phyloP scores from a whole-genome alignment of 768 basidiomycete genomes.

The Mycena rebaudengoi region DNA sequence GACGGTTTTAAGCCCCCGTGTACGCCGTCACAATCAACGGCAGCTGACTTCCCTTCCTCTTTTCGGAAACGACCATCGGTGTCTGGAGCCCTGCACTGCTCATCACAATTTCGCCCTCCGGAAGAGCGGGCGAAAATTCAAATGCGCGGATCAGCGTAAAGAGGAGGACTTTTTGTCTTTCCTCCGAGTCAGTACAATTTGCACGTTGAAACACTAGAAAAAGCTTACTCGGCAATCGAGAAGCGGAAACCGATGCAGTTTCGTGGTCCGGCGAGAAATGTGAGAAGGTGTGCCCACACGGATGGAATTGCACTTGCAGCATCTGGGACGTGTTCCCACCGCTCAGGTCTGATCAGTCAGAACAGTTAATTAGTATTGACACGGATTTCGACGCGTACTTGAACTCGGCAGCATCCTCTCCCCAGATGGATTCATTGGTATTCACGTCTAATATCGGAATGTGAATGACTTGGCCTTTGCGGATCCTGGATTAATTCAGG shows the following conservation, averaged over 20 bases:
- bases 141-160: neutral
- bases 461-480: neutral
- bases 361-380: neutral
- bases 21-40: neutral
- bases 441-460: neutral
- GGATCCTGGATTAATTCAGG: neutral
- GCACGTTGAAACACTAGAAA: too few relatives aligned
- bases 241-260: constrained; percentile 2
- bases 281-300: neutral
- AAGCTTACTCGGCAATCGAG: neutral
- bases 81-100: neutral
- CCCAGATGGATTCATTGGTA: neutral
- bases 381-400: neutral
- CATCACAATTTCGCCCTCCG: neutral
- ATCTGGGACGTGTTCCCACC: neutral
- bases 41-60: neutral
- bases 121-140: neutral
- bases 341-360: neutral
- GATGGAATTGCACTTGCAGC: neutral
- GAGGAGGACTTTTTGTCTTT: neutral
- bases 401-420: neutral
- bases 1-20: too few relatives aligned
- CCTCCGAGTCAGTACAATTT: too few relatives aligned
- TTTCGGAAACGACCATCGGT: neutral
- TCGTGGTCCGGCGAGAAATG: neutral